Percentiles rank a stretch among this genome's conserved stretches.
These are phyloP conservation scores for Stachybotrys elegans DNA, from an alignment of 2,329 filamentous ascomycete species.

Conservation along the genomic window DNA sequence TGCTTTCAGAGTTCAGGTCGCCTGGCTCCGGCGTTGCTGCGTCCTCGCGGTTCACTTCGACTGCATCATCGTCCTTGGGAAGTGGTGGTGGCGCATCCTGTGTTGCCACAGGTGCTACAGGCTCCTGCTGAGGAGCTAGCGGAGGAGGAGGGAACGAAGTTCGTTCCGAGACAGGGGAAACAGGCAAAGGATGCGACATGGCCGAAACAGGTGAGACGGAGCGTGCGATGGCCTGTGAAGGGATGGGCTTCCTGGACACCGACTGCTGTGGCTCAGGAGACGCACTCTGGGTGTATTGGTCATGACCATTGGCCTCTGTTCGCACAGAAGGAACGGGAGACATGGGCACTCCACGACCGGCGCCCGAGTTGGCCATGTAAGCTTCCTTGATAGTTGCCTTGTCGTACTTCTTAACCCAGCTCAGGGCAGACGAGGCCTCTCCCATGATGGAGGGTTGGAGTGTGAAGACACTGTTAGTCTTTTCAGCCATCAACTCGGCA, in stretches of 20 bases:
- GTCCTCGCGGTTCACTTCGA: conserved; percentile 14
- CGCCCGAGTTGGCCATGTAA: conserved; percentile 72
- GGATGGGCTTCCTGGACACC: not conserved
- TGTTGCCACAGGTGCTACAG: not conserved
- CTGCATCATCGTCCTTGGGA: conserved; percentile 18
- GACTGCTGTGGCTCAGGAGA: not conserved
- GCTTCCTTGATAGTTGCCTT: conserved; percentile 79
- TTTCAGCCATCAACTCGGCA: conserved; percentile 53
- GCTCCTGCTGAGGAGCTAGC: not conserved
- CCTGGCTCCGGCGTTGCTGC: conserved; percentile 18
- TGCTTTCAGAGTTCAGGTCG: conserved; percentile 35
- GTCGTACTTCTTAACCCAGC: conserved; percentile 95
- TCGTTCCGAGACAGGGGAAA: not conserved
- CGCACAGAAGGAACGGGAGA: conserved; percentile 29
- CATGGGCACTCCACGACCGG: conserved; percentile 58
- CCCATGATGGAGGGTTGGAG: conserved; percentile 78
- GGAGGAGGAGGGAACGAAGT: not conserved
- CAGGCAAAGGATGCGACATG: not conserved
- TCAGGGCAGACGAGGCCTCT: conserved; percentile 89
- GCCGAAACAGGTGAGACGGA: not conserved
- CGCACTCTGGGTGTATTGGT: not conserved
- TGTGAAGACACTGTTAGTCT: conserved; percentile 87
- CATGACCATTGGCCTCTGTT: conserved; percentile 12
- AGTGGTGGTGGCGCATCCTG: conserved; percentile 15
- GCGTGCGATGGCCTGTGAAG: not conserved